Base-by-base conservation (phyloP, 169 alveolate genomes). In the Theileria annulata region DNA sequence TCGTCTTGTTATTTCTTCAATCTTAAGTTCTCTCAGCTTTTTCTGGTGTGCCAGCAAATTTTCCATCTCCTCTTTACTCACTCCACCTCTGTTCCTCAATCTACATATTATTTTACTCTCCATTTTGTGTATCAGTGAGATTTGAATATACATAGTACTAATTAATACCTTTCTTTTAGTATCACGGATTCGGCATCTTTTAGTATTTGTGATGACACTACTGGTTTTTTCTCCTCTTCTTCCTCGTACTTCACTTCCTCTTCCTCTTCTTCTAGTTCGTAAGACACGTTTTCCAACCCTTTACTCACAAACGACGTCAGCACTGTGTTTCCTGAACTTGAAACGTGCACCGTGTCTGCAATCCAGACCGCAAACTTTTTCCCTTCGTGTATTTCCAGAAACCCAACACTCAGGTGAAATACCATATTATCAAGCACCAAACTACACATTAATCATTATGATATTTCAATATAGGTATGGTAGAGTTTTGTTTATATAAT, bases 271-370 rank as follows among this genome's bases (percentile, higher is more conserved):
- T 93, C 96, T 28, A 93, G 79, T 75, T 93, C 96, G 59, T 93
- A 93, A 12, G 95, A 92, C 13, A 92, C 80, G 31, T 92, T 92
- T 74, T 93, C 94, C 80, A 93, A 49, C 37, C 85, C 89, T 75
- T 91, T 93, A 51, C 95, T 92, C 17, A 91, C 88, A 12, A 85
- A 64, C 23, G 86, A 82, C 23, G 96, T 93, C 19, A 93, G 75
- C 48, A 93, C 89, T 19, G 75, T 87, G 33, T 80, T 86, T 0
- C 87, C 96, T 37, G 90, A 87, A 0, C 60, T 71, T 27, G 94
- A 74, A 28, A 94, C 86, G 62, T 59, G 91, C 6, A 94, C 95
- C 3, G 97, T 94, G 72, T 94, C 97, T 42, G 96, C 94, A n/a
- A 94, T 79, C 97, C 97, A 94, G 5, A 92, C 88, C 28, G 97